These are phyloP conservation scores for Mycena sanguinolenta DNA, from an alignment of 768 basidiomycete species.

Conservation along the genomic window DNA sequence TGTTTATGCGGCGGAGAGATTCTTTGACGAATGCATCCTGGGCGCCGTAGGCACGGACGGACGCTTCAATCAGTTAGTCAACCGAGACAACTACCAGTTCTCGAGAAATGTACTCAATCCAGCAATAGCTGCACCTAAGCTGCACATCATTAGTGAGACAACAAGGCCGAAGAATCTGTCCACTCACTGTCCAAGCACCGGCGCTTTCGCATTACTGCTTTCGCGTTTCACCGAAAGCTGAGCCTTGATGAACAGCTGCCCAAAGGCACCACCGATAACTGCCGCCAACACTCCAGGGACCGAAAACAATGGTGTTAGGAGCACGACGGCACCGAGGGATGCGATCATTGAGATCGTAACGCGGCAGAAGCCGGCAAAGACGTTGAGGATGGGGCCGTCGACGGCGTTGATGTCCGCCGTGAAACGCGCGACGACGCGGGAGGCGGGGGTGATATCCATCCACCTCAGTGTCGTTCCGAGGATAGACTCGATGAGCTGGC, in stretches of 20 bases:
- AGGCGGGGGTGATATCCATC: conserved; percentile 39
- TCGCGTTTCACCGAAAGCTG: conserved; percentile 46
- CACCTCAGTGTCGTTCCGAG: conserved; percentile 61
- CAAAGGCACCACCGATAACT: conserved; percentile 48
- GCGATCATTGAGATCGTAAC: conserved; percentile 37
- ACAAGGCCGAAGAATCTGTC: conserved; percentile 40
- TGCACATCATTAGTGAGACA: conserved; percentile 28
- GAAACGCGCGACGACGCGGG: conserved; percentile 60
- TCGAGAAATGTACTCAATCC: conserved; percentile 49
- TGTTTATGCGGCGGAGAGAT: conserved; percentile 56
- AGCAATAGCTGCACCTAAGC: conserved; percentile 60
- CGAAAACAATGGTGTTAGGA: conserved; percentile 46
- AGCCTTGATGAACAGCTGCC: conserved; percentile 44
- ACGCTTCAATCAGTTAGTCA: conserved; percentile 26
- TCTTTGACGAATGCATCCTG: conserved; percentile 53
- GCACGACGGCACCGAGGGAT: conserved; percentile 47
- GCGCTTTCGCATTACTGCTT: conserved; percentile 42
- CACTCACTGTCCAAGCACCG: conserved; percentile 51
- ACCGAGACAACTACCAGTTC: neutral
- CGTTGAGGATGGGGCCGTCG: conserved; percentile 35
- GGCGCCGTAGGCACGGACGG: conserved; percentile 66
- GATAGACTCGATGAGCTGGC: conserved; percentile 37
- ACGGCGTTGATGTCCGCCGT: conserved; percentile 60
- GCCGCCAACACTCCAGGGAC: conserved; percentile 47
- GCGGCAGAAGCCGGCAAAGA: conserved; percentile 27